phyloP scores from a whole-genome alignment of 306 rosid genomes.

The Biancaea sappan region DNA sequence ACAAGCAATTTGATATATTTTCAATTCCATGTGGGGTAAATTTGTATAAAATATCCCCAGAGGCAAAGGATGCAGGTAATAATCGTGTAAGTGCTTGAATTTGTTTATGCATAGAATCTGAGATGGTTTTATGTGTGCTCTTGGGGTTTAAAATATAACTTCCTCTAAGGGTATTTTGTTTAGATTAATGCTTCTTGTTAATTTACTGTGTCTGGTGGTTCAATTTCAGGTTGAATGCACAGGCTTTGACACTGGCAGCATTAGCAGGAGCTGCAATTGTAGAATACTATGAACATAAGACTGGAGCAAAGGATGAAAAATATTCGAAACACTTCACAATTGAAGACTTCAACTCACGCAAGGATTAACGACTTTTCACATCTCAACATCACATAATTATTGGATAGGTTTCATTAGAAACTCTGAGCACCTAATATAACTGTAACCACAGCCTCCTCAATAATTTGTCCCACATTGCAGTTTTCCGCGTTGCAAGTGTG shows the following conservation, averaged over 20 bases:
- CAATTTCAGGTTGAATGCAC: constrained; percentile 79
- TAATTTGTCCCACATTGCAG: not conserved
- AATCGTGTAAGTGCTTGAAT: no score
- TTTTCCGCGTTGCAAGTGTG: not conserved
- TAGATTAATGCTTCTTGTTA: not conserved
- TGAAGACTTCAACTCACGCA: constrained; percentile 40
- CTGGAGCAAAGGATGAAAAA: constrained; percentile 40
- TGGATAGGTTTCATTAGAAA: constrained; percentile 6
- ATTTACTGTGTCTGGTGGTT: not conserved
- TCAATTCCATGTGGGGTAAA: no score
- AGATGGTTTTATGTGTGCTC: not conserved
- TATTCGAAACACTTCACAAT: constrained; percentile 43
- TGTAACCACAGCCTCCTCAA: not conserved
- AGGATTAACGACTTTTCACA: constrained; percentile 30
- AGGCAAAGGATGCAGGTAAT: no score
- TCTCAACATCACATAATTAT: no score
- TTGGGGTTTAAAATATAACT: not conserved
- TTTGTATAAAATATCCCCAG: no score
- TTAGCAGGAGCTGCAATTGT: constrained; percentile 86
- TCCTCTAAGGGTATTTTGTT: not conserved
- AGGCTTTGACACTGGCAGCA: constrained; percentile 88
- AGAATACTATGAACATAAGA: constrained; percentile 71
- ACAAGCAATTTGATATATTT: no score
- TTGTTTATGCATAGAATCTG: no score
- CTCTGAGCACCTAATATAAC: constrained; percentile 8